Conservation (phyloP, 495 filamentous ascomycete genomes). For the Penicillium coffeae region DNA sequence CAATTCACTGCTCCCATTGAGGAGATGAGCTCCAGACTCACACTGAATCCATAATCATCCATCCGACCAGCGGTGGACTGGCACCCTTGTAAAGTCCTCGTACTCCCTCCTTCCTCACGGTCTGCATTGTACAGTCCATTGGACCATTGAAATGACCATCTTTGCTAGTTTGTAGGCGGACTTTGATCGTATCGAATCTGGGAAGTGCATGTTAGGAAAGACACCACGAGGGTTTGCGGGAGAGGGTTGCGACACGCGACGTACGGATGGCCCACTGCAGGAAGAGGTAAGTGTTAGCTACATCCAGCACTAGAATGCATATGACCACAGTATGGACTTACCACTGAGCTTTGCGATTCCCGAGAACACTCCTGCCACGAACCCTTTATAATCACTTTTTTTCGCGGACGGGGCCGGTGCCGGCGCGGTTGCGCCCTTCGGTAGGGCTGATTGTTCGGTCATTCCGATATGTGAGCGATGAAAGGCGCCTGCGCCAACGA, state of each 20-base stretch:
- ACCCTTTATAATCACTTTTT: conserved; percentile 73
- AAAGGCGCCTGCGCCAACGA: conserved; percentile 26
- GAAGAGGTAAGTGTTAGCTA: neutral
- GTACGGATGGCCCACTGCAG: conserved; percentile 63
- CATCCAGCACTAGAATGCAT: neutral
- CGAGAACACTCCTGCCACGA: conserved; percentile 90
- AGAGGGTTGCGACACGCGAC: conserved; percentile 15
- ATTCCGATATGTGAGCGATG: conserved; percentile 8
- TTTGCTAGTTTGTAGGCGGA: conserved; percentile 86
- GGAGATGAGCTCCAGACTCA: conserved; percentile 26
- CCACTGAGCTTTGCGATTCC: conserved; percentile 88
- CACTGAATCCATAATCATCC: conserved; percentile 98
- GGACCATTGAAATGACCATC: conserved; percentile 76
- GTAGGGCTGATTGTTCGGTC: conserved; percentile 8
- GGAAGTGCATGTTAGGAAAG: too few relatives aligned
- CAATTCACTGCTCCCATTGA: neutral
- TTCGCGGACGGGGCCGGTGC: conserved; percentile 17
- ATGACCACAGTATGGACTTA: conserved; percentile 31
- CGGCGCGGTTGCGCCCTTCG: conserved; percentile 4
- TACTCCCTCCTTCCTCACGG: conserved; percentile 74
- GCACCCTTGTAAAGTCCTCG: conserved; percentile 83
- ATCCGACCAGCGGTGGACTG: conserved; percentile 84
- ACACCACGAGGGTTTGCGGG: too few relatives aligned
- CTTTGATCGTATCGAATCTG: conserved; percentile 95
- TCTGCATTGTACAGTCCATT: conserved; percentile 78